These are phyloP conservation scores for Annulohypoxylon stygium DNA, from an alignment of 495 filamentous ascomycete species.

Conservation along the genomic window DNA sequence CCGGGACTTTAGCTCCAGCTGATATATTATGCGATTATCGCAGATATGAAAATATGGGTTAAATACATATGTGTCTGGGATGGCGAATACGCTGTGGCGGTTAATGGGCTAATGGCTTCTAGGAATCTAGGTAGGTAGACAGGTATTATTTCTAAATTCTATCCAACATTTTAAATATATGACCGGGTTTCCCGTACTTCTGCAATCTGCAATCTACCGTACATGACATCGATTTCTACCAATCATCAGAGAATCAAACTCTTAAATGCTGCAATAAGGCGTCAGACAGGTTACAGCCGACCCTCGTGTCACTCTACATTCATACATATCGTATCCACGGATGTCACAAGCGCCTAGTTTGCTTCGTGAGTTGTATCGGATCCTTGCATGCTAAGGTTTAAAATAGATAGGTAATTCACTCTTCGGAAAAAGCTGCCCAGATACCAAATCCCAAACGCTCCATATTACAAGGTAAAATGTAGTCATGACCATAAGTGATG, in stretches of 20 bases:
- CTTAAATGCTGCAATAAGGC: slow-evolving; percentile 6
- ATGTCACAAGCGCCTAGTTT: slow-evolving; percentile 26
- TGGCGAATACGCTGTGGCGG: neutral
- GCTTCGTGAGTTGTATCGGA: slow-evolving; percentile 28
- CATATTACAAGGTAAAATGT: slow-evolving; percentile 53
- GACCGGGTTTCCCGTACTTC: neutral
- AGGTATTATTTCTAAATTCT: neutral
- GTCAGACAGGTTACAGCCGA: slow-evolving; percentile 33
- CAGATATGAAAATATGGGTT: neutral
- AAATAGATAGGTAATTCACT: slow-evolving; percentile 40
- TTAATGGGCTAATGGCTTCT: neutral
- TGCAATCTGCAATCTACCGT: neutral
- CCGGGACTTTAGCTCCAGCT: neutral
- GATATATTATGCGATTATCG: neutral
- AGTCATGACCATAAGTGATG: slow-evolving; percentile 38
- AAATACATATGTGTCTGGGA: neutral
- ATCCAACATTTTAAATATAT: neutral
- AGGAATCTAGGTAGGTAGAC: neutral
- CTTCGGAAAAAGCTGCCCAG: slow-evolving; percentile 39
- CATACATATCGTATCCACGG: neutral
- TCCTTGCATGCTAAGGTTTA: slow-evolving; percentile 32
- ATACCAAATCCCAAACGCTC: slow-evolving; percentile 48
- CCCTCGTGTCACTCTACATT: slow-evolving; percentile 22
- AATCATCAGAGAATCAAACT: slow-evolving; percentile 11
- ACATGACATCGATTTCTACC: slow-evolving; percentile 21